Evolutionary conservation across 2,329 filamentous ascomycete genomes (phyloP), one percentile per base, ranked within the genome.

Genomic region (Hymenoscyphus occultus): DNA sequence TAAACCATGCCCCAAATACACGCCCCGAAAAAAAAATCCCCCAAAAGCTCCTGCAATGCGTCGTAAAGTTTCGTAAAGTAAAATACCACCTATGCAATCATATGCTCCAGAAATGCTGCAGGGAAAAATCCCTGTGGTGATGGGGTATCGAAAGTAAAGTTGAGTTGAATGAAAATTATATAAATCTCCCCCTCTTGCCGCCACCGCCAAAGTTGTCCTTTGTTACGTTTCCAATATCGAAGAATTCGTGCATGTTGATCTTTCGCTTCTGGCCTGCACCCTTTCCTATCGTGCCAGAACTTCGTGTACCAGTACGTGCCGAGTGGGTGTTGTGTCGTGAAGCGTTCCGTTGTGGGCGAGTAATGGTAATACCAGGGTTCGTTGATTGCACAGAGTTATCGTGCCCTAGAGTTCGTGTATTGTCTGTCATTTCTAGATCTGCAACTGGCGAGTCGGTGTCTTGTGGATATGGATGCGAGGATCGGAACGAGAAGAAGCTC

Each of bases 211-310:
- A 72, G n/a, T 68, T 67, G 65, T 91, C 89, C 73, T 89, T 89
- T 56, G 84, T 84, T 60, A 90, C 76, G 68, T 85, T 86, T 62
- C 86, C 85, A 7, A 90, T 79, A 72, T 92, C 90, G 74, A 93
- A 93, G 62, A 92, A 87, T 72, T 93, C 90, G 31, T 86, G 85
- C 72, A 91, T 84, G 71, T 90, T 89, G 70, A 91, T 83, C 71
- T 90, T 85, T 54, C 90, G 84, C 76, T 94, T 94, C 70, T 86
- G 83, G 1, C 90, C 90, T 9, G 89, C 85, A 6, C 86, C 87
- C 65, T 83, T 83, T 4, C 87, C 86, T 9, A 91, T 48, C 39
- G 67, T 62, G 64, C 72, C 71, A 7, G 71, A 59, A 48, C 56
- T 67, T 51, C 45, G 45, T 12, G 45, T 22, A n/a, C 45, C 19